Conservation (phyloP, 768 basidiomycete genomes). For the Leucocoprinus leucothites region DNA sequence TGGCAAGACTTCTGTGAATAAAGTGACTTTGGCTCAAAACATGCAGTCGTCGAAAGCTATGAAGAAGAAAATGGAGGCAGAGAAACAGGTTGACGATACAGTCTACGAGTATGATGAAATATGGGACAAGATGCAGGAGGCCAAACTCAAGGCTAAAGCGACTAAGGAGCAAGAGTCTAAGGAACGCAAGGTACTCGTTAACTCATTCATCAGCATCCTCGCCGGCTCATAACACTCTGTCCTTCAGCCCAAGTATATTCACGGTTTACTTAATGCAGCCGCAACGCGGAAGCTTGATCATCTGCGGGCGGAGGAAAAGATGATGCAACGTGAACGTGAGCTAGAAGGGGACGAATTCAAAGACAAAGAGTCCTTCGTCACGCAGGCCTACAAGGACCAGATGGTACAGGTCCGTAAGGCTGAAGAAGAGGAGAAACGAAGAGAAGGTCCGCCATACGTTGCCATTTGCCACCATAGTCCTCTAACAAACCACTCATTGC, state of each 20-base stretch:
- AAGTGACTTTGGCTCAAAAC: constrained; percentile 56
- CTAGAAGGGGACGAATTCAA: constrained; percentile 89
- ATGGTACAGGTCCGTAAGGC: constrained; percentile 88
- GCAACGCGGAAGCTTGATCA: constrained; percentile 87
- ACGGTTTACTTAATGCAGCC: constrained; percentile 72
- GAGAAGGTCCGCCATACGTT: constrained; percentile 65
- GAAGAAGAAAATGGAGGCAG: constrained; percentile 74
- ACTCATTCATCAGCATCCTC: neutral
- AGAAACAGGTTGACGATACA: constrained; percentile 73
- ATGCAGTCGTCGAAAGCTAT: constrained; percentile 58
- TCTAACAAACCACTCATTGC: constrained; percentile 20
- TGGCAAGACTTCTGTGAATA: constrained; percentile 39
- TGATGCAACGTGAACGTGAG: constrained; percentile 92
- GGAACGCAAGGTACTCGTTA: constrained; percentile 66
- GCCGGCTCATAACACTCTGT: neutral
- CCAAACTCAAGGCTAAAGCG: constrained; percentile 69
- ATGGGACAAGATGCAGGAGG: constrained; percentile 93
- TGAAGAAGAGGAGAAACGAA: constrained; percentile 87
- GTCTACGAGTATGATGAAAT: constrained; percentile 97
- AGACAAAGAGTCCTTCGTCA: constrained; percentile 97
- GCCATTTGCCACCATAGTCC: neutral
- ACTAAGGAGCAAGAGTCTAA: constrained; percentile 72
- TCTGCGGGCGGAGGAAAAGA: constrained; percentile 94
- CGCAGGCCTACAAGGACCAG: constrained; percentile 95
- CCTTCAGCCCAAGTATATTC: constrained; percentile 88